Conservation (phyloP, 2,329 filamentous ascomycete species). For the Leptographium lundbergii region DNA sequence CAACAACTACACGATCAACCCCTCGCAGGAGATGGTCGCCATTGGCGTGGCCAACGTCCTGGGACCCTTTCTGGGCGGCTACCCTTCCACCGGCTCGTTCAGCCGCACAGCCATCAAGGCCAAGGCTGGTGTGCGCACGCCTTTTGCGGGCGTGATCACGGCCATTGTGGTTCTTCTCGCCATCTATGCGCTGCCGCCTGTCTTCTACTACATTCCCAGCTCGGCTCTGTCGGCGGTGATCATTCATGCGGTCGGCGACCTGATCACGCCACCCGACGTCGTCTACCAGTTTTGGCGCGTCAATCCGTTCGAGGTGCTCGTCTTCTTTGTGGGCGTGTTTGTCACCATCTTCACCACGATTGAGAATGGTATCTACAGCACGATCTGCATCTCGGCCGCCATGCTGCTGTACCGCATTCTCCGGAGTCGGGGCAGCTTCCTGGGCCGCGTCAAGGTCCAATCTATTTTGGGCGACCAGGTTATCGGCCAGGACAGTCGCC, state of each 20-base stretch:
- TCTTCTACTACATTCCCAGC: constrained; percentile 73
- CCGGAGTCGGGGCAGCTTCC: constrained; percentile 69
- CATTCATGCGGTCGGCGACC: constrained; percentile 69
- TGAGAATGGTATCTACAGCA: constrained; percentile 85
- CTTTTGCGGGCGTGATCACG: constrained; percentile 66
- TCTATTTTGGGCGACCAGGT: constrained; percentile 69
- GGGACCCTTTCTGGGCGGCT: constrained; percentile 83
- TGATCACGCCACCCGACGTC: constrained; percentile 82
- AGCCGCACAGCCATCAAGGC: constrained; percentile 70
- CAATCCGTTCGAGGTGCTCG: constrained; percentile 76
- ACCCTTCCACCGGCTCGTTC: constrained; percentile 71
- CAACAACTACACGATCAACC: constrained; percentile 95
- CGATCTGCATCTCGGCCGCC: constrained; percentile 62
- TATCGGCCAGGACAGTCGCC: constrained; percentile 44
- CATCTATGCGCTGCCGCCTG: constrained; percentile 62
- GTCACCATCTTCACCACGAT: constrained; percentile 82
- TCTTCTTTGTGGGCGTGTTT: constrained; percentile 87
- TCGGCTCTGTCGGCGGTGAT: constrained; percentile 62
- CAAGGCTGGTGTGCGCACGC: constrained; percentile 70
- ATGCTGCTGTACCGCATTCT: constrained; percentile 75
- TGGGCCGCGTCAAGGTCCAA: constrained; percentile 73
- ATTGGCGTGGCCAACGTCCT: constrained; percentile 87
- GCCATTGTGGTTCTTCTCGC: constrained; percentile 63
- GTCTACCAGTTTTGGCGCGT: constrained; percentile 94
- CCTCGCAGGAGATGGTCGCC: constrained; percentile 90